Evolutionary conservation across 257 asterid species (phyloP).

Genomic region (Nicotiana undulata): DNA sequence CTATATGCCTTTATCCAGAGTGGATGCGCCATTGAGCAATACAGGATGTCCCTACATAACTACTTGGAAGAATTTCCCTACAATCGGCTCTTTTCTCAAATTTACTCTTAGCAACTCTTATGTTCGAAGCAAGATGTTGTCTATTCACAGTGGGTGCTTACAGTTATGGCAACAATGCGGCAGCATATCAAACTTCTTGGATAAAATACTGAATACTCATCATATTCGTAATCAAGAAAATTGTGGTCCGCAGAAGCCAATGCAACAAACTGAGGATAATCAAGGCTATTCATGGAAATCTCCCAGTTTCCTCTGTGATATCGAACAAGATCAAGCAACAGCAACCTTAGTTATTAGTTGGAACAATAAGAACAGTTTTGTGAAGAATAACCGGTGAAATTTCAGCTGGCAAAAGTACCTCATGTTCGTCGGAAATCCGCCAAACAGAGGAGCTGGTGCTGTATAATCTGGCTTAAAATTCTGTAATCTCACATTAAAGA

Average conservation of each 20-base stretch:
- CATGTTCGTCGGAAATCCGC: constrained; percentile 56
- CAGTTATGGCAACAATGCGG: constrained; percentile 63
- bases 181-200: constrained; percentile 61
- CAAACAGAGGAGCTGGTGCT: constrained; percentile 60
- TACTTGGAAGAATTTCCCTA: background rate
- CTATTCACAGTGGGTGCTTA: constrained; percentile 19
- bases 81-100: background rate
- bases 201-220: constrained; percentile 28
- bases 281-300: constrained; percentile 49
- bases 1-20: background rate
- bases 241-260: constrained; percentile 26
- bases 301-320: constrained; percentile 68
- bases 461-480: constrained; percentile 69
- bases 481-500: constrained; percentile 34
- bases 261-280: constrained; percentile 36
- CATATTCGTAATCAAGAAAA: constrained; percentile 34
- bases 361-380: background rate
- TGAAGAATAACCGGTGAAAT: background rate
- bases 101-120: background rate
- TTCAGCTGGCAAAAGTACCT: constrained; percentile 34
- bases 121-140: background rate
- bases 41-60: background rate
- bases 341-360: background rate
- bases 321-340: background rate
- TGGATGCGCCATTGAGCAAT: background rate